These are phyloP conservation scores for Saccharum officinarum DNA, from an alignment of 176 grass and related monocot species.

Conservation along the genomic window DNA sequence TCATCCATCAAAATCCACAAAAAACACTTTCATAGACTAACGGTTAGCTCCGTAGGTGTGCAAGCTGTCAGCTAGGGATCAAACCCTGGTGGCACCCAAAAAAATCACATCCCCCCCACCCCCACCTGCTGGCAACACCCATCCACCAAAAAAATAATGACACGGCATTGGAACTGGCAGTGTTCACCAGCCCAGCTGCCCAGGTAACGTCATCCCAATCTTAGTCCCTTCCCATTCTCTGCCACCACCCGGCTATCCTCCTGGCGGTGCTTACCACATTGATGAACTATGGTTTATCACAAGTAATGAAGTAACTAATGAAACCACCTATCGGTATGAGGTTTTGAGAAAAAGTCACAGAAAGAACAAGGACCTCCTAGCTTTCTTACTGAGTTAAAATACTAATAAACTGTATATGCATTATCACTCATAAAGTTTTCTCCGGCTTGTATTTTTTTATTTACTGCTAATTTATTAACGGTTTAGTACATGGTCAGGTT, in stretches of 20 bases:
- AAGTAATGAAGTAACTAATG: neutral
- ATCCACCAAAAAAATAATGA: neutral
- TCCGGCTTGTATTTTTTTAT: neutral
- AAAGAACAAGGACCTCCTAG: neutral
- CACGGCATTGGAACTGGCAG: neutral
- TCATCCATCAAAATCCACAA: neutral
- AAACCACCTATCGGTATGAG: neutral
- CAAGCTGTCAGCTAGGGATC: neutral
- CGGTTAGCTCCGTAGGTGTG: neutral
- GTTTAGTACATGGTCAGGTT: constrained; percentile 42
- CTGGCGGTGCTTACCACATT: neutral
- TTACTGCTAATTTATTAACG: neutral
- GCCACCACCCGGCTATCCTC: neutral
- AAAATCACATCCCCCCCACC: neutral
- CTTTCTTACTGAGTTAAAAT: constrained; percentile 9
- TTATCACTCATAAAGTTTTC: neutral
- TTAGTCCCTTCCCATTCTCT: neutral
- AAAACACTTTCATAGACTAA: neutral
- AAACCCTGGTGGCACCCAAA: neutral
- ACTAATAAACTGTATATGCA: neutral
- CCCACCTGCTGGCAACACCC: neutral
- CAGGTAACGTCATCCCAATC: neutral
- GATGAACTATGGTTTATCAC: neutral
- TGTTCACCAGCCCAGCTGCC: neutral
- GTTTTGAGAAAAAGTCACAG: neutral